phyloP scores from a whole-genome alignment of 148 eudicot genomes.

The Nepenthes gracilis region DNA sequence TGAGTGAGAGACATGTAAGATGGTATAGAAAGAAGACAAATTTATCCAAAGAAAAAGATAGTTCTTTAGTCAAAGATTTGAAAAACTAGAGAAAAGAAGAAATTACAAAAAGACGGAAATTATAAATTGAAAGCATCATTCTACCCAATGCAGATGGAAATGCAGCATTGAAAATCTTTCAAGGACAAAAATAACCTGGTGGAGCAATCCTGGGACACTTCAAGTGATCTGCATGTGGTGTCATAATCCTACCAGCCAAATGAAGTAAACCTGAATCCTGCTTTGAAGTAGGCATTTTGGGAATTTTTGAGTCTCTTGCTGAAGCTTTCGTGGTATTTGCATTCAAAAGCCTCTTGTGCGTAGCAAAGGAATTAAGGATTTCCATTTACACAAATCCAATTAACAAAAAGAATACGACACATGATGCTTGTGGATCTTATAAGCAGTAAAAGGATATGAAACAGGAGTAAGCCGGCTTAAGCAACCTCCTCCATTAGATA shows the following conservation, averaged over 20 bases:
- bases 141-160: conserved; percentile 4
- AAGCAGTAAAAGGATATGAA: conserved; percentile 60
- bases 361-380: conserved; percentile 45
- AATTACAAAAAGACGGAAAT: neutral
- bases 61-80: too few species aligned
- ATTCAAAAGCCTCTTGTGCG: conserved; percentile 63
- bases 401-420: neutral
- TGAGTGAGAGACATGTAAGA: conserved; percentile 11
- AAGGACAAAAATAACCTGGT: conserved; percentile 29
- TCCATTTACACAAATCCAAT: neutral
- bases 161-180: neutral
- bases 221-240: conserved; percentile 19
- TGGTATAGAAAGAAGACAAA: neutral
- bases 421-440: neutral
- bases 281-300: conserved; percentile 39
- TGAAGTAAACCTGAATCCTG: conserved; percentile 23
- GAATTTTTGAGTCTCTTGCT: conserved; percentile 50
- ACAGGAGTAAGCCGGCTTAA: conserved; percentile 28
- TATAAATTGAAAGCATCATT: neutral
- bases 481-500: conserved; percentile 24
- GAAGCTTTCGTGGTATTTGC: conserved; percentile 25
- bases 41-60: neutral
- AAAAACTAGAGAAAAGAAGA: neutral
- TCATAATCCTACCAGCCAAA: conserved; percentile 16
- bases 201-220: conserved; percentile 32